Evolutionary conservation across 2,329 filamentous ascomycete genomes (phyloP).

Genomic region (Teratosphaeria viscida): DNA sequence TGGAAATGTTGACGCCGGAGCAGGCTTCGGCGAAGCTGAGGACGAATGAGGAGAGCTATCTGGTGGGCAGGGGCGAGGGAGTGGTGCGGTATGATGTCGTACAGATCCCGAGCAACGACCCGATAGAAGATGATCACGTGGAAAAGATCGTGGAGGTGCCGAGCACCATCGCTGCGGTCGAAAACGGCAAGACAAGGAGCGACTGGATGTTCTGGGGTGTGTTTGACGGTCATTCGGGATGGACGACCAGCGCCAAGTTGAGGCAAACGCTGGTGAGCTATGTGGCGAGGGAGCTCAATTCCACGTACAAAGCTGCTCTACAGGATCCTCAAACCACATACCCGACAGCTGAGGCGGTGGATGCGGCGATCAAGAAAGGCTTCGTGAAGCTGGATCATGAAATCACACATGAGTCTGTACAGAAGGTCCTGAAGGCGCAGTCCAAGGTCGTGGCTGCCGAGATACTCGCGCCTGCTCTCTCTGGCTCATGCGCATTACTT

Average conservation of each 20-base stretch:
- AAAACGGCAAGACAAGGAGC: conserved; percentile 48
- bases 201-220: conserved; percentile 99
- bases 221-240: conserved; percentile 94
- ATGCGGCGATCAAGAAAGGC: conserved; percentile 82
- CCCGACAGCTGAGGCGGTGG: conserved; percentile 71
- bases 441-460: conserved; percentile 88
- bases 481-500: conserved; percentile 91
- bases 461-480: conserved; percentile 81
- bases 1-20: conserved; percentile 94
- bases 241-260: conserved; percentile 95
- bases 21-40: conserved; percentile 85
- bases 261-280: conserved; percentile 86
- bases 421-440: conserved; percentile 79
- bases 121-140: conserved; percentile 95
- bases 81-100: conserved; percentile 92
- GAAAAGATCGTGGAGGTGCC: conserved; percentile 96
- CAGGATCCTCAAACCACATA: conserved; percentile 46
- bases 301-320: conserved; percentile 71
- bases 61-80: conserved; percentile 78
- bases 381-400: conserved; percentile 85
- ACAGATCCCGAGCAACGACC: conserved; percentile 90
- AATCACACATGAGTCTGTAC: conserved; percentile 85
- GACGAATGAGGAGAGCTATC: conserved; percentile 81
- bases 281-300: conserved; percentile 85
- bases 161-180: conserved; percentile 44